Base-by-base conservation (phyloP, 208 protist genomes). In the Crithidia fasciculata region DNA sequence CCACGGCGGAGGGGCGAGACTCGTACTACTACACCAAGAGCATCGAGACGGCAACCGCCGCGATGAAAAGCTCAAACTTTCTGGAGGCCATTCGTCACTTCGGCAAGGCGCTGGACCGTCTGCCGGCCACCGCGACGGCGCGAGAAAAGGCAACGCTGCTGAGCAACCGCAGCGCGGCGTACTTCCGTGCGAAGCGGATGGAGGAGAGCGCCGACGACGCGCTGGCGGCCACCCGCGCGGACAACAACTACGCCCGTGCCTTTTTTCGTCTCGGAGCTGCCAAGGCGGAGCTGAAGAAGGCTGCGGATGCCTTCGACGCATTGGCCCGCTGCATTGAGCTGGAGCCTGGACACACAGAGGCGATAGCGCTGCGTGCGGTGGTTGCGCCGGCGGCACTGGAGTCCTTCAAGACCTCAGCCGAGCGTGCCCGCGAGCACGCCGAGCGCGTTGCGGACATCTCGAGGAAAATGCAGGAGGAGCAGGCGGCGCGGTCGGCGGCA, bases 11-110 rank as follows among this genome's bases (percentile, higher is more conserved):
- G 49, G 69, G 65, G 8, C 67, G 75, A 16, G 83, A 93, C 43
- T 73, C 74, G 9, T 96, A 88, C 65, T 93, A 96, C 85, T 96
- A 94, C 77, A 66, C 74, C 2, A 92, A 90, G 53, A 90, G 87
- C 57, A 74, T 96, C 5, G 76, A 89, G 63, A 82, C 81, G 19
- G 92, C 80, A 4, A 93, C 82, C 52, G 88, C 80, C 68, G 86
- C 92, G 10, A 94, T 94, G 92, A 66, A 62, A 68, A 78, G 76
- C 47, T 80, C 78, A 6, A 87, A 86, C 61, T 95, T 88, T 65
- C 15, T 78, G 2, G 88, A 92, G 73, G 89, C 92, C 5, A 83
- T 92, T 15, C 89, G 90, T 8, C 85, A 92, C 65, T 96, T 92
- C 57, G 73, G 77, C 41, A 90, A 92, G 72, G 89, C 89, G n/a